phyloP scores from a whole-genome alignment of 495 filamentous ascomycete genomes.

The Aspergillus olivimuriae region DNA sequence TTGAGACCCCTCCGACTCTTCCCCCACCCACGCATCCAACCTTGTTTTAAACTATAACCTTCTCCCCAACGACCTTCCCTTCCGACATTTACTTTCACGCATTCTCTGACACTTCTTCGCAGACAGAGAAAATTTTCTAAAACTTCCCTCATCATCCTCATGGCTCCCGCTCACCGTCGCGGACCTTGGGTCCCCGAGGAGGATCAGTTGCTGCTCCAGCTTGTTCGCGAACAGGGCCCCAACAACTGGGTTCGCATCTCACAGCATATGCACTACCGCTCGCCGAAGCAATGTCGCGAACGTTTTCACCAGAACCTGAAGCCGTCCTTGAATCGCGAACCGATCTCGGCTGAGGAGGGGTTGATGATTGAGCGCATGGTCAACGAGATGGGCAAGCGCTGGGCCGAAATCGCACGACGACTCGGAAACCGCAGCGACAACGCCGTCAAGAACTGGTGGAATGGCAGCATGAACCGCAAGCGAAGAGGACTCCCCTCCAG shows the following conservation, averaged over 20 bases:
- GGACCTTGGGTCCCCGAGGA: slow-evolving; percentile 88
- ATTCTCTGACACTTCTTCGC: neutral
- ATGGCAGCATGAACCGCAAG: slow-evolving; percentile 84
- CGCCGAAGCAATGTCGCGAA: slow-evolving; percentile 94
- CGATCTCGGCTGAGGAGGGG: slow-evolving; percentile 89
- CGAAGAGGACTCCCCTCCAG: slow-evolving; percentile 38
- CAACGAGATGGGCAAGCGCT: slow-evolving; percentile 75
- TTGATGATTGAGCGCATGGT: slow-evolving; percentile 76
- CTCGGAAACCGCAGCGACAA: slow-evolving; percentile 92
- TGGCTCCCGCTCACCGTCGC: slow-evolving; percentile 57
- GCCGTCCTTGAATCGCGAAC: slow-evolving; percentile 80
- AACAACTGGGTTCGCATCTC: slow-evolving; percentile 93
- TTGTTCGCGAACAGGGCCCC: slow-evolving; percentile 71
- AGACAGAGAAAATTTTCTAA: slow-evolving; percentile 1
- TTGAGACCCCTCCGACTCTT: no score
- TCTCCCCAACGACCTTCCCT: neutral
- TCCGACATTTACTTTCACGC: neutral
- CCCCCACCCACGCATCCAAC: no score
- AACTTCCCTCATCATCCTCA: slow-evolving; percentile 15
- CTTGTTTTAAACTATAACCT: neutral
- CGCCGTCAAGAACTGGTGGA: slow-evolving; percentile 99
- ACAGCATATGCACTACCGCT: slow-evolving; percentile 64
- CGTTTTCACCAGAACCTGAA: slow-evolving; percentile 95
- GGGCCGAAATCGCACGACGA: slow-evolving; percentile 89
- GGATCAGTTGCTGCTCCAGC: slow-evolving; percentile 62